phyloP scores from a whole-genome alignment of 257 asterid genomes.

The Anisodus acutangulus region DNA sequence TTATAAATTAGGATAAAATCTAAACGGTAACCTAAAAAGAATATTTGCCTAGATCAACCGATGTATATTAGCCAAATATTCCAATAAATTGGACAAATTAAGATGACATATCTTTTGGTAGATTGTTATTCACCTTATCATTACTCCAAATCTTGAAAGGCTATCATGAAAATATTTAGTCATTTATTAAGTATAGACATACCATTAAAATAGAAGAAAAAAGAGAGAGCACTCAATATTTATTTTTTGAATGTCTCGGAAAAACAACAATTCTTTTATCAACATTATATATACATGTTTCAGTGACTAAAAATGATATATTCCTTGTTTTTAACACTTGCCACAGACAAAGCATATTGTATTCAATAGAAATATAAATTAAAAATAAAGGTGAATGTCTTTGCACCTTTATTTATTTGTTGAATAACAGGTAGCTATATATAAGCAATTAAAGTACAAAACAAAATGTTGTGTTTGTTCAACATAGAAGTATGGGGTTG shows the following conservation, averaged over 20 bases:
- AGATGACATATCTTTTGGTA: background rate
- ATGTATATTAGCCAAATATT: background rate
- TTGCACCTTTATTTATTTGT: slow-evolving; percentile 21
- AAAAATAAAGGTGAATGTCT: background rate
- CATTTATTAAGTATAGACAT: background rate
- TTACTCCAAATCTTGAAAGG: background rate
- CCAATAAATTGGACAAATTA: background rate
- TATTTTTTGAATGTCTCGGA: background rate
- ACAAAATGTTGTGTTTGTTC: slow-evolving; percentile 26
- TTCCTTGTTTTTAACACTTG: background rate
- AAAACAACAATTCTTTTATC: background rate
- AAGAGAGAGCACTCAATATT: background rate
- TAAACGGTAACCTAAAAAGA: too few species aligned
- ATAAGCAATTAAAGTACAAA: slow-evolving; percentile 16
- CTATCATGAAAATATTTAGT: background rate
- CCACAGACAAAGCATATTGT: slow-evolving; percentile 6
- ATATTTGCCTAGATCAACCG: background rate
- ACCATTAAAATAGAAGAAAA: background rate
- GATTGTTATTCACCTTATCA: background rate
- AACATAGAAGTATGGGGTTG: slow-evolving; percentile 26
- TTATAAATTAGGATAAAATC: background rate
- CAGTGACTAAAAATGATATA: background rate
- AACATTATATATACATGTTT: background rate
- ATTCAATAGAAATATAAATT: background rate
- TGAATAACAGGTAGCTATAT: slow-evolving; percentile 15